Percentiles rank a stretch among this genome's conserved stretches.
phyloP scores from a whole-genome alignment of 2,329 filamentous ascomycete species.

The Xylaria sp. region DNA sequence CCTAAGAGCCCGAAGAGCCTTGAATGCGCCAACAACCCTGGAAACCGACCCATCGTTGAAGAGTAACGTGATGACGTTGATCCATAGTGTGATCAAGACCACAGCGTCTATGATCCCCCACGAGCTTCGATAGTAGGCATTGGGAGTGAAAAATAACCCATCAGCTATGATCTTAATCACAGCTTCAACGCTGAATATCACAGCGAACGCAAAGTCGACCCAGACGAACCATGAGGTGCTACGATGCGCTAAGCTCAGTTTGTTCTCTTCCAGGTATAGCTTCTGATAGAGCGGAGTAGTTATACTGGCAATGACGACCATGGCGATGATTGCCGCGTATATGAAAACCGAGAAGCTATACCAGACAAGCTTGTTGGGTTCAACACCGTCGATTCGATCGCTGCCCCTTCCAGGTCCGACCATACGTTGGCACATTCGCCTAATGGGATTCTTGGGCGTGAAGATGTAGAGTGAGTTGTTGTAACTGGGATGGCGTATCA shows the following conservation, averaged over 20 bases:
- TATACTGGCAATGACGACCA: conserved; percentile 94
- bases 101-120: conserved; percentile 96
- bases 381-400: conserved; percentile 82
- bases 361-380: conserved; percentile 86
- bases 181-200: conserved; percentile 80
- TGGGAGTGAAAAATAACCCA: conserved; percentile 92
- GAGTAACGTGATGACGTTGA: conserved; percentile 82
- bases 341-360: conserved; percentile 91
- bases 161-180: conserved; percentile 91
- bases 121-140: conserved; percentile 91
- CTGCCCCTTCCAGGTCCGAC: conserved; percentile 86
- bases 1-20: conserved; percentile 84
- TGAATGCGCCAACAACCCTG: conserved; percentile 90
- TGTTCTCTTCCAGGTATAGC: conserved; percentile 62
- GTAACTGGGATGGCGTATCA: conserved; percentile 80
- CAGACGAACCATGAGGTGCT: conserved; percentile 88
- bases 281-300: conserved; percentile 93
- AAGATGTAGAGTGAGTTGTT: conserved; percentile 92
- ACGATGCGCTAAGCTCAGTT: conserved; percentile 39
- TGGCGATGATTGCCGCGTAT: conserved; percentile 88
- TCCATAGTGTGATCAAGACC: conserved; percentile 89
- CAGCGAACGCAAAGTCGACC: conserved; percentile 83
- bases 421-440: conserved; percentile 77
- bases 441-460: conserved; percentile 67
- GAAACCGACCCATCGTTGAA: conserved; percentile 79